Conservation (phyloP, 202 grass and related monocot genomes). For the Carex sylvatica region DNA sequence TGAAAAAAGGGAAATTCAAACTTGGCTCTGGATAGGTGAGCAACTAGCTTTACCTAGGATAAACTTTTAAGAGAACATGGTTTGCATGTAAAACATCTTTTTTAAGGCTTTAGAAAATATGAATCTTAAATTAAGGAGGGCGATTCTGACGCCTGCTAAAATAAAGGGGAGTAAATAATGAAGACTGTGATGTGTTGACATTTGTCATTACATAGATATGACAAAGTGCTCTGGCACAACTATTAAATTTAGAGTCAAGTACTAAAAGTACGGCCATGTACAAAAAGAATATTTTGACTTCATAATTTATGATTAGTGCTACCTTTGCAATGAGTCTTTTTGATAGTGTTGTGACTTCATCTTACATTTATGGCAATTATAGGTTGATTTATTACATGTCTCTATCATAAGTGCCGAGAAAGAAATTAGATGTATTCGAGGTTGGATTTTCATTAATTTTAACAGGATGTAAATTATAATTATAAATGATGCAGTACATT, state of each 20-base stretch:
- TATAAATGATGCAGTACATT: not conserved
- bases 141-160: not conserved
- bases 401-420: not conserved
- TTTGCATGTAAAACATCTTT: not conserved
- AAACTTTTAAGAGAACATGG: not conserved
- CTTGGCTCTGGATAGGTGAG: not conserved
- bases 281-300: conserved; percentile 10
- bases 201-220: not conserved
- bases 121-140: not conserved
- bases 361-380: not conserved
- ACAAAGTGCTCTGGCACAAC: not conserved
- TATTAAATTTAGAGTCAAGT: not conserved
- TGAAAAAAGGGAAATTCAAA: not conserved
- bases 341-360: not conserved
- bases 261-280: conserved; percentile 20
- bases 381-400: not conserved
- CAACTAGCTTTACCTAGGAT: not conserved
- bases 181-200: not conserved
- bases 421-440: not conserved
- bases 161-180: too few relatives aligned
- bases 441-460: not conserved
- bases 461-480: not conserved
- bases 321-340: not conserved
- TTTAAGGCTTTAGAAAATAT: not conserved
- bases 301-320: not conserved